Evolutionary conservation across 371 early-diverging fungal genomes (phyloP).

Genomic region (Mucor irregularis): DNA sequence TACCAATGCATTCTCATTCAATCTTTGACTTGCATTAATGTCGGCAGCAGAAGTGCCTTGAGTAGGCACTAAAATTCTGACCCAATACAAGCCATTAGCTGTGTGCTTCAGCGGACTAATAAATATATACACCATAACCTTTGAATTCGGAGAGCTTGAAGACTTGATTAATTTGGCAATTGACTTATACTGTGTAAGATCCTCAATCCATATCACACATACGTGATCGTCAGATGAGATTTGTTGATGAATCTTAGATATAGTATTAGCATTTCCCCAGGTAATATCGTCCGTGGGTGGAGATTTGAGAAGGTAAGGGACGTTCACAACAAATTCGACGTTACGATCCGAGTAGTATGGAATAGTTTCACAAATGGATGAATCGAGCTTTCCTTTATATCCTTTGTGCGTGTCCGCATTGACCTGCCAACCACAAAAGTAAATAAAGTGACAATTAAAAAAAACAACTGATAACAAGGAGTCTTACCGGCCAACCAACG

Average conservation of each 20-base stretch:
- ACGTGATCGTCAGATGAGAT: conserved; percentile 60
- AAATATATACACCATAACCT: conserved; percentile 54
- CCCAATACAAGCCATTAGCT: conserved; percentile 57
- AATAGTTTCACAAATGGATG: conserved; percentile 55
- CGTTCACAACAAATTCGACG: conserved; percentile 72
- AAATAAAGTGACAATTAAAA: not conserved
- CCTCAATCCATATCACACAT: conserved; percentile 69
- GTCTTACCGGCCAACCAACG: conserved; percentile 74
- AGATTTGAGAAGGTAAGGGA: conserved; percentile 58
- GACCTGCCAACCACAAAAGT: conserved; percentile 31
- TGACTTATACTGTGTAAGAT: conserved; percentile 35
- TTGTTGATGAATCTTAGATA: conserved; percentile 36
- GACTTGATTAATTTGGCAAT: conserved; percentile 38
- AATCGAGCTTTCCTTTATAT: conserved; percentile 62
- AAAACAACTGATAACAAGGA: too few relatives aligned
- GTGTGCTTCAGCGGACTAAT: conserved; percentile 56
- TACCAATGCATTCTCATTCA: conserved; percentile 52
- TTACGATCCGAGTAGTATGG: conserved; percentile 75
- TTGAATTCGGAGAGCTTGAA: conserved; percentile 22
- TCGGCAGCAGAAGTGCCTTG: conserved; percentile 26
- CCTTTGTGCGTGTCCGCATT: conserved; percentile 60
- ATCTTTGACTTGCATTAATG: conserved; percentile 38
- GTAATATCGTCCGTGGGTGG: conserved; percentile 12
- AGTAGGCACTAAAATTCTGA: conserved; percentile 47
- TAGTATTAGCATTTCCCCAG: conserved; percentile 17